Conservation (phyloP, 2,329 filamentous ascomycete genomes). For the Emergomyces pasteurianus region DNA sequence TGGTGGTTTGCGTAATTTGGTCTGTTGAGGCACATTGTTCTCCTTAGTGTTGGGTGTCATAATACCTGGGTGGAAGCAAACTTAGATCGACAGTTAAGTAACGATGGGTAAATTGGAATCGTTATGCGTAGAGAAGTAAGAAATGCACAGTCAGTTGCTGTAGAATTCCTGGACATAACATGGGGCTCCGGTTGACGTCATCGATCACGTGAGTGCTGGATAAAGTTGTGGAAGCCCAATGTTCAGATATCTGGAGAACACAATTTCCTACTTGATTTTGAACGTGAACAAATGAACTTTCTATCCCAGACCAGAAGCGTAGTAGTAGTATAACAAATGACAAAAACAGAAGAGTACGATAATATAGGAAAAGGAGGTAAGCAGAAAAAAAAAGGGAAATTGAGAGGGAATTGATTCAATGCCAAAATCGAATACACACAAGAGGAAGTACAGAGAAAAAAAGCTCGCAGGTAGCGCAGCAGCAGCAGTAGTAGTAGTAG, state of each 20-base stretch:
- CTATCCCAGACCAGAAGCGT: not conserved
- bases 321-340: conserved; percentile 1
- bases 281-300: not conserved
- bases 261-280: not conserved
- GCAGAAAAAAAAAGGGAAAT: conserved; percentile 5
- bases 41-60: not conserved
- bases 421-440: conserved; percentile 9
- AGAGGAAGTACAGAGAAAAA: conserved; percentile 14
- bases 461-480: conserved; percentile 36
- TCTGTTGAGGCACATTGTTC: not conserved
- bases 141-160: no score
- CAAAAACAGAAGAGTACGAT: conserved; percentile 7
- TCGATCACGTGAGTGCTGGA: not conserved
- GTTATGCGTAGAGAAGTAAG: not conserved
- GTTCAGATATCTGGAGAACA: not conserved
- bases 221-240: no score
- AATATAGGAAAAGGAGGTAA: no score
- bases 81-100: no score
- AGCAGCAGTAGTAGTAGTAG: conserved; percentile 19
- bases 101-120: not conserved
- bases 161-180: not conserved
- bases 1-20: not conserved
- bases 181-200: not conserved
- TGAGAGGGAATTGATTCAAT: conserved; percentile 10
- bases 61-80: not conserved